Base-by-base conservation (phyloP, 768 basidiomycete genomes). In the Favolaschia claudopus region DNA sequence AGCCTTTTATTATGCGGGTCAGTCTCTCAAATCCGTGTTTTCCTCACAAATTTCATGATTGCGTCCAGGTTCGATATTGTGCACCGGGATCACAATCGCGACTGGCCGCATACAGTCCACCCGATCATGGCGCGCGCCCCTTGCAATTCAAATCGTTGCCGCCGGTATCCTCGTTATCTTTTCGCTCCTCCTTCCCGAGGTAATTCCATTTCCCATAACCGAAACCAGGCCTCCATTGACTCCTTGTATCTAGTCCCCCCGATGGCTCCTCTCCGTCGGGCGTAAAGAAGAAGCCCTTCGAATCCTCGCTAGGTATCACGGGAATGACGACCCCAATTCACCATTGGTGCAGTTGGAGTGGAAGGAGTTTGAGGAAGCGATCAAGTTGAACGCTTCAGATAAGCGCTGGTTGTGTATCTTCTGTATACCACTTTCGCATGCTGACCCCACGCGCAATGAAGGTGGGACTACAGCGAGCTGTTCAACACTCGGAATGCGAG, bases 71-170 rank as follows among this genome's bases (percentile, higher is more conserved):
- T 47, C 42, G 10, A 44, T 49, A 10, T 15, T 55, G 74, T 63
- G 62, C 22, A 78, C 77, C 55, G 81, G 82, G 19, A 77, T 80
- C 36, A 76, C 78, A 5, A 76, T 79, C 53, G 79, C 76, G 5
- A 79, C 78, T 39, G 79, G 78, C 25, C 72, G 75, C 20, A 62
- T 72, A 9, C 46, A 67, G 28, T 66, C 68, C 19, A 75, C 77
- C 1, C 62, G 70, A 19, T 79, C 79, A 1, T 86, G 82, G 80
- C 75, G 84, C 50, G 73, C 79, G 33, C 85, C 85, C 25, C 72
- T 86, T 31, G 80, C 81, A 46, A 79, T 85, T 48, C 85, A 85
- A 61, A 77, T 80, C 29, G 79, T 75, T 3, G 82, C 83, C 13
- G 78, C 84, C 14, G 73, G 72, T 4, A 65, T 76, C 24, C 68